A percentile compares a stretch with the other conserved stretches of the same genome.
These are phyloP conservation scores for Morella rubra DNA, from an alignment of 306 rosid species.

Conservation along the genomic window DNA sequence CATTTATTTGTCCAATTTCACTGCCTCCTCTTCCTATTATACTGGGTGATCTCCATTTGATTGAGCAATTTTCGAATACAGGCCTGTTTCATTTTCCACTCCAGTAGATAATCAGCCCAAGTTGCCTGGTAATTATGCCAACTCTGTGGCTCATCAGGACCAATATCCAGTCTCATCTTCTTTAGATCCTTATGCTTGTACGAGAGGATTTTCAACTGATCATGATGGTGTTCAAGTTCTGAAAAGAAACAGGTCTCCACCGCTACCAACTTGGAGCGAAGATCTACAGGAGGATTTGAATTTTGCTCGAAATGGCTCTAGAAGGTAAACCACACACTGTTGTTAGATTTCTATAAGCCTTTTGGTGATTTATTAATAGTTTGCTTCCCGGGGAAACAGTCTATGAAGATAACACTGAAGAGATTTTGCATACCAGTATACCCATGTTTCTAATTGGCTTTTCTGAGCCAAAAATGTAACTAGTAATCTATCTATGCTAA, in stretches of 20 bases:
- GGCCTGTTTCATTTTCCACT: slow-evolving; percentile 43
- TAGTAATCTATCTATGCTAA: not conserved
- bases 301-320: slow-evolving; percentile 37
- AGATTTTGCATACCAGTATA: not conserved
- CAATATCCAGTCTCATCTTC: slow-evolving; percentile 39
- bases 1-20: slow-evolving; percentile 8
- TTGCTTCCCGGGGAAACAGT: not conserved
- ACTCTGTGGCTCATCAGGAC: slow-evolving; percentile 30
- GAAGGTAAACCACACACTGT: slow-evolving; percentile 36
- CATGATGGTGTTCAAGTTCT: slow-evolving; percentile 39
- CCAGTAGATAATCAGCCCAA: slow-evolving; percentile 34
- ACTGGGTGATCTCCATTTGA: slow-evolving; percentile 20
- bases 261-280: slow-evolving; percentile 30
- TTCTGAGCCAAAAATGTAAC: not conserved
- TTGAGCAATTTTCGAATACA: slow-evolving; percentile 29
- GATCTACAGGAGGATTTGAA: slow-evolving; percentile 23
- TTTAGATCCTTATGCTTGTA: slow-evolving; percentile 36
- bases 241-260: slow-evolving; percentile 58
- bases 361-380: not conserved
- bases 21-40: not conserved
- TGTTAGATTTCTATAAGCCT: slow-evolving; percentile 1
- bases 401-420: not conserved
- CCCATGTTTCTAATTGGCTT: not conserved
- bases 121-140: slow-evolving; percentile 25
- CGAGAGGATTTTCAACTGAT: slow-evolving; percentile 32